Conservation (phyloP, 345 rosid species). For the Reutealis trisperma region DNA sequence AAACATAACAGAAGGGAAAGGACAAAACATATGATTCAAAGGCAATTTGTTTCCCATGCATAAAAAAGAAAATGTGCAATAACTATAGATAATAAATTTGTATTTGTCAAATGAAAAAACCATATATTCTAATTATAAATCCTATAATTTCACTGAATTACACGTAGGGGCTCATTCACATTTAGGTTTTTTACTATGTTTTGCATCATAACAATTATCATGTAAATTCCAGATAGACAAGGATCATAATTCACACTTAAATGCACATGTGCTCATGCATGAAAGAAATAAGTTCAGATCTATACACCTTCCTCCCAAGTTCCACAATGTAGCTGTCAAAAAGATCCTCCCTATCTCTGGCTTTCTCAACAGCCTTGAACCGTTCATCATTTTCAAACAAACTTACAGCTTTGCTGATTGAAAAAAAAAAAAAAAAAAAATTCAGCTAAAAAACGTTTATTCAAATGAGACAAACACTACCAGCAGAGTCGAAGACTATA, state of each 20-base stretch:
- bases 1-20: not conserved
- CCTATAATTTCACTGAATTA: not conserved
- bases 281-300: not conserved
- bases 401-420: constrained; percentile 76
- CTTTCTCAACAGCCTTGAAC: constrained; percentile 87
- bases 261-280: not conserved
- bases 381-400: constrained; percentile 94
- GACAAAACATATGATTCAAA: not conserved
- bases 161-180: not conserved
- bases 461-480: too few species aligned
- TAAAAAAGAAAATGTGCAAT: not conserved
- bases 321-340: constrained; percentile 83
- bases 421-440: constrained; percentile 21
- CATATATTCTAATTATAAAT: not conserved
- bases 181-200: not conserved
- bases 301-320: constrained; percentile 83
- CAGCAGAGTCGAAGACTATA: not conserved
- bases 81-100: not conserved
- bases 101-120: not conserved
- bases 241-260: not conserved
- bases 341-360: constrained; percentile 90
- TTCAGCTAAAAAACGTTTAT: constrained; percentile 32
- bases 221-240: not conserved
- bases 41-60: not conserved
- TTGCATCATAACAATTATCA: not conserved